Evolutionary conservation across 106 monocot genomes (phyloP), one percentile per base, ranked within the genome.

Genomic region (Cymbidium sinense): DNA sequence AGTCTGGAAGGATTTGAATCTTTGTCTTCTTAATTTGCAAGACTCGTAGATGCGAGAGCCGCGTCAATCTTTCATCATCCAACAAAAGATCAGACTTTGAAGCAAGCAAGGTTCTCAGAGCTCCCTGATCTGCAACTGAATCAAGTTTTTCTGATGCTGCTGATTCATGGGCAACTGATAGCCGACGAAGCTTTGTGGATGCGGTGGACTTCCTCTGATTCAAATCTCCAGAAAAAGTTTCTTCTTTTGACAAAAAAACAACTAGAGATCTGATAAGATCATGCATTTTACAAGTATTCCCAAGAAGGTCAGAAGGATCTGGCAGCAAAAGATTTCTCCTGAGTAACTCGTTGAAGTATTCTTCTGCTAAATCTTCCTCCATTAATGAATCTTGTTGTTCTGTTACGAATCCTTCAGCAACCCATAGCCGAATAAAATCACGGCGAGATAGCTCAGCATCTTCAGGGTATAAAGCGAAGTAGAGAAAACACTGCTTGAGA

Each of bases 401-500:
- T 72, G 3, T 34, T 44, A 84, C 36, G 21, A 84, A 82, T 0
- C 84, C 84, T 76, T 81, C 76, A 7, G 80, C 77, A 6, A 80
- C 18, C 80, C 85, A 88, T 1, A 58, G 5, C 2, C 1, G 33
- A 21, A 73, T 29, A 27, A 84, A 20, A 61, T 58, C 36, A 5
- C 15, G 21, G 18, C 50, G 50, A 29, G 1, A 19, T 3, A 86
- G 18, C 4, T 1, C 18, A 15, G 2, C 11, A 43, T 83, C 73
- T 34, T 77, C 81, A 5, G 83, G 74, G 17, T 34, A 70, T 19
- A 83, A 47, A 4, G 84, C 76, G 19, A 64, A 80, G 21, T 75
- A 77, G 11, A 77, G 73, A 50, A 86, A 86, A 29, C 86, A 86
- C n/a, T 83, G 83, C 23, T 83, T 84, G 20, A 81, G 67, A 74